Evolutionary conservation across 179 eudicot species (phyloP), one percentile per base, ranked within the genome.

Genomic region (Gypsophila paniculata): DNA sequence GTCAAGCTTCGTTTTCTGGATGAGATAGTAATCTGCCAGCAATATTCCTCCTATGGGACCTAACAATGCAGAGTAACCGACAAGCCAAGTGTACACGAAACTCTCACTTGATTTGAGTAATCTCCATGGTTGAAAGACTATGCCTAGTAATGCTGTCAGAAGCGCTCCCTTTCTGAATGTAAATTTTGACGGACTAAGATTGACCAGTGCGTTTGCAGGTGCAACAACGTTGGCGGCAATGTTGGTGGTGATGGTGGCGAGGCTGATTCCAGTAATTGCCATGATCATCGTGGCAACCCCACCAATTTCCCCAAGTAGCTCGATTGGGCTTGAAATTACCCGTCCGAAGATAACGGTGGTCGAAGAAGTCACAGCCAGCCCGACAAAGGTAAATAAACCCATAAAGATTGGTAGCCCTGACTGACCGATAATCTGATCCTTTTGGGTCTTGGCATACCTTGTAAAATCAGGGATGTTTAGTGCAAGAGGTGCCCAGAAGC

Each of bases 381-480:
- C 99, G 23, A 94, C 96, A 70, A 94, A 94, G 10, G 99, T 94
- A 82, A 94, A 94, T 5, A 72, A 72, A 7, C 99, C 99, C 99
- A 94, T 94, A 76, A 92, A 87, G n/a, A 95, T n/a, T 0, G 99
- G 99, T 8, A 95, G 81, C 13, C 97, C 99, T 22, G 74, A 70
- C 73, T 95, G 99, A 23, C 99, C 99, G 0, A 83, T 78, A 48
- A 92, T 79, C 75, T 95, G 99, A 74, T 88, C 99, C 22, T 55
- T 80, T 53, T 95, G 97, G 74, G 70, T 79, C 73, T 80, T 88
- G 54, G 99, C 96, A 65, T 82, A 87, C 17, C 99, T 85, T 8
- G 99, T 95, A 85, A 95, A 95, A 83, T 95, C 99, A 0, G 99
- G 96, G 44, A 95, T 95, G 83, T 95, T 95, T 0, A 94, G 90